Percentiles rank a stretch among this genome's conserved stretches.
Evolutionary conservation across 495 filamentous ascomycete genomes (phyloP).

Genomic region (Rhypophila decipiens): DNA sequence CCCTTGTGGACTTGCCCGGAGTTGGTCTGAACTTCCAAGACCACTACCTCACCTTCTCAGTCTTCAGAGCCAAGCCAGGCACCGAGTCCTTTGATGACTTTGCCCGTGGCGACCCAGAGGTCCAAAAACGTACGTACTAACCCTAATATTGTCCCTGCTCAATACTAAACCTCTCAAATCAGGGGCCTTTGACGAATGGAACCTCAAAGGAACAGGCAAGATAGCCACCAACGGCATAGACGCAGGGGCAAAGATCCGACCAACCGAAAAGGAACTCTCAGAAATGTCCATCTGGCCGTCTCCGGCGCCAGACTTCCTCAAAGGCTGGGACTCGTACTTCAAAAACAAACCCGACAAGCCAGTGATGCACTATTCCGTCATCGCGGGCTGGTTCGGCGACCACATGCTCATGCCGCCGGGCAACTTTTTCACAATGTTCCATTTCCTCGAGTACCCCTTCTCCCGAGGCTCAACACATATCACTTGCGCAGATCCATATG

Average conservation of each 20-base stretch:
- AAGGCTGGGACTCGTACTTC: conserved; percentile 76
- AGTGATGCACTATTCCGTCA: conserved; percentile 75
- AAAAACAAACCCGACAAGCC: conserved; percentile 83
- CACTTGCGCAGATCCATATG: conserved; percentile 63
- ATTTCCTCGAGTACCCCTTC: conserved; percentile 81
- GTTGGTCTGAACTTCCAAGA: conserved; percentile 82
- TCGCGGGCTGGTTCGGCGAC: conserved; percentile 61
- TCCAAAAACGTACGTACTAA: conserved; percentile 49
- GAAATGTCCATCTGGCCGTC: conserved; percentile 60
- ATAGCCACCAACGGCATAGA: conserved; percentile 83
- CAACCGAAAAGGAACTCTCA: conserved; percentile 61
- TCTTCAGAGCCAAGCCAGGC: conserved; percentile 69
- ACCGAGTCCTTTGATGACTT: conserved; percentile 80
- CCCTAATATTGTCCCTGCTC: background rate
- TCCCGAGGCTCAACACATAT: conserved; percentile 70
- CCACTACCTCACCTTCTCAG: conserved; percentile 75
- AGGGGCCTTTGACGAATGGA: conserved; percentile 67
- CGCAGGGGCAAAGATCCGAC: conserved; percentile 73
- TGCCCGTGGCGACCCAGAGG: conserved; percentile 62
- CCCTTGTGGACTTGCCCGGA: conserved; percentile 70
- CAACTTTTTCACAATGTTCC: conserved; percentile 86
- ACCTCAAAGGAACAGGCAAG: conserved; percentile 70
- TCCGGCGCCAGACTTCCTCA: conserved; percentile 60
- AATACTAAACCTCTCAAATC: background rate
- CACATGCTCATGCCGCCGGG: conserved; percentile 63